Evolutionary conservation across 768 basidiomycete genomes (phyloP).

Genomic region (Boletales sp.): DNA sequence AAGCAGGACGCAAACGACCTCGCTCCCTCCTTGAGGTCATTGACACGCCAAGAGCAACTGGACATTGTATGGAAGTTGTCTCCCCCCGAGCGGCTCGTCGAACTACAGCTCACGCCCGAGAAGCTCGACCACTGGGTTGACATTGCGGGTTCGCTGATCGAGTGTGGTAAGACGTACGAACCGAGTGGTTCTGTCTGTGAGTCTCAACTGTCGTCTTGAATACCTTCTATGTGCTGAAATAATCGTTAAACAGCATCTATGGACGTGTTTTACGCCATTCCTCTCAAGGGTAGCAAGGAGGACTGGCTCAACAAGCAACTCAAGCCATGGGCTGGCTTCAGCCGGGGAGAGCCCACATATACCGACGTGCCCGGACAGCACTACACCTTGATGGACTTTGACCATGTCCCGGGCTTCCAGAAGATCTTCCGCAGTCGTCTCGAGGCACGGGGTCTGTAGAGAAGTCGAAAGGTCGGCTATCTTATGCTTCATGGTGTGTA

Average conservation of each 20-base stretch:
- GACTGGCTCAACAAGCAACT: constrained; percentile 30
- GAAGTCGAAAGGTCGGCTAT: too few species aligned
- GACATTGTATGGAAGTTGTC: constrained; percentile 26
- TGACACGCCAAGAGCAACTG: constrained; percentile 24
- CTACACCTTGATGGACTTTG: constrained; percentile 31
- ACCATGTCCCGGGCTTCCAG: constrained; percentile 28
- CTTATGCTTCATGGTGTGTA: too few species aligned
- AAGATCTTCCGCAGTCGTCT: constrained; percentile 26
- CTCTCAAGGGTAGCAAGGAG: constrained; percentile 25
- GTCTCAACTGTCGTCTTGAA: too few species aligned
- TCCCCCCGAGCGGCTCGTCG: constrained; percentile 25
- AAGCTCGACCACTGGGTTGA: constrained; percentile 28
- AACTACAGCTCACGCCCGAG: constrained; percentile 26
- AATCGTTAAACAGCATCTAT: constrained; percentile 2
- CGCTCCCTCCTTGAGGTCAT: constrained; percentile 13
- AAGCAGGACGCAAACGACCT: constrained; percentile 25
- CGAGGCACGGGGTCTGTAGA: constrained; percentile 24
- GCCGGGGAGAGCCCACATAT: constrained; percentile 20
- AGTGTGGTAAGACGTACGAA: constrained; percentile 28
- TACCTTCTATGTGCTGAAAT: too few species aligned
- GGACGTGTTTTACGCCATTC: constrained; percentile 28
- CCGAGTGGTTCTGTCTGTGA: constrained; percentile 12
- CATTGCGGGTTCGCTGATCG: constrained; percentile 29
- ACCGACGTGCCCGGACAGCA: constrained; percentile 28
- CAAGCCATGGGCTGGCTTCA: constrained; percentile 23